Conservation (phyloP, 164 flowering plant species). For the Tinospora cordifolia region DNA sequence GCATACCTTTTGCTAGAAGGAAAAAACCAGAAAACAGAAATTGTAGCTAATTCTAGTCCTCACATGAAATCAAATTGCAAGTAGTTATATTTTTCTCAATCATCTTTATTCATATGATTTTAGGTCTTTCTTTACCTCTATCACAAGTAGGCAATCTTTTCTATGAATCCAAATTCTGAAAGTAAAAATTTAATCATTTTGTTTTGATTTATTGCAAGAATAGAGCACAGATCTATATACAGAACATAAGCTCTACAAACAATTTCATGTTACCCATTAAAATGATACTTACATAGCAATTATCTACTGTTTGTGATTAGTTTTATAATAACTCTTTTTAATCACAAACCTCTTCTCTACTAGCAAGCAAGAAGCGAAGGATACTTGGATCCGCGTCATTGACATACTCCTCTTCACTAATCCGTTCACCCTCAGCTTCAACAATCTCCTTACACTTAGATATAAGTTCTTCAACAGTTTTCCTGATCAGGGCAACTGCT, state of each 20-base stretch:
- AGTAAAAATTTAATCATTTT: not conserved
- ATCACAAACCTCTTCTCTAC: constrained; percentile 73
- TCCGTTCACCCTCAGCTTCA: constrained; percentile 72
- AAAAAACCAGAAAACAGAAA: too few relatives aligned
- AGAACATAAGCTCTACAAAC: not conserved
- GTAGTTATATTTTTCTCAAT: not conserved
- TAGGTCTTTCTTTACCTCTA: not conserved
- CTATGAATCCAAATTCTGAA: not conserved
- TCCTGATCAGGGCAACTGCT: constrained; percentile 63
- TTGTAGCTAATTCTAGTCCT: not conserved
- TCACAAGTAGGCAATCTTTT: not conserved
- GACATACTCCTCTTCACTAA: constrained; percentile 78
- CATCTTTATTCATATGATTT: not conserved
- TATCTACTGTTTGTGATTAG: not conserved
- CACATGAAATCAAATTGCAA: not conserved
- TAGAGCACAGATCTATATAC: not conserved
- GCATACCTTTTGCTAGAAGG: not conserved
- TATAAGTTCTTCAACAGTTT: constrained; percentile 73
- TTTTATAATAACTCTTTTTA: not conserved
- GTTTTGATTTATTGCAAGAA: not conserved
- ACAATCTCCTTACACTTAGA: constrained; percentile 71
- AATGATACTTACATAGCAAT: not conserved
- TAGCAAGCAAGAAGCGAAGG: constrained; percentile 88
- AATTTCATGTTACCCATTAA: not conserved
- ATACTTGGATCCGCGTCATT: constrained; percentile 91